A percentile compares a stretch with the other conserved stretches of the same genome.
These are phyloP conservation scores for Oryza australiensis DNA, from an alignment of 176 grass and related monocot species.

Conservation along the genomic window DNA sequence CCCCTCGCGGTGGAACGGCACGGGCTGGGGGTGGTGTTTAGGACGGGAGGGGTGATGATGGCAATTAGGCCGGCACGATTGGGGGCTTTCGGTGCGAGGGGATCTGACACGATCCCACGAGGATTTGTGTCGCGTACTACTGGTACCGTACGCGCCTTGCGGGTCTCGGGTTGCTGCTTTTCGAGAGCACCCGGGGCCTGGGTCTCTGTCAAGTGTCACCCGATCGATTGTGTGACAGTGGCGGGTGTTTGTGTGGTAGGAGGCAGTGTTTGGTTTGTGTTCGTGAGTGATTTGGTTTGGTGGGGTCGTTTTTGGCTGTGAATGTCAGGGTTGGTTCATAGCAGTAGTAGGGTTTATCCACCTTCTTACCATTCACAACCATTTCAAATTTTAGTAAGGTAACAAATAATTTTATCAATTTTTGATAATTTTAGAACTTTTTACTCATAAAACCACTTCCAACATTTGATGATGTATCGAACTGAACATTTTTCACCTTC, in stretches of 20 bases:
- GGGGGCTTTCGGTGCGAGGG: conserved; percentile 43
- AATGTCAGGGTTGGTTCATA: no score
- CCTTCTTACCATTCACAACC: no score
- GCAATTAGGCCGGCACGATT: conserved; percentile 11
- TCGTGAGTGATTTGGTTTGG: neutral
- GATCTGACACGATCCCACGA: conserved; percentile 36
- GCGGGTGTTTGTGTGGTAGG: neutral
- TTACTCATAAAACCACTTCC: no score
- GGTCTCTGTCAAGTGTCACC: no score
- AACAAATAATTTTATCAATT: no score
- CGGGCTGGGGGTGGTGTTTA: neutral
- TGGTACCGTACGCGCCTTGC: no score
- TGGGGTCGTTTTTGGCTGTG: neutral
- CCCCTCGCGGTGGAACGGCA: neutral
- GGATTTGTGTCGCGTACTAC: neutral
- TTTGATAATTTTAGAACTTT: no score
- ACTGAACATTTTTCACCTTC: no score
- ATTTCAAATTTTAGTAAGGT: no score
- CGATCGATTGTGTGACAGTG: neutral
- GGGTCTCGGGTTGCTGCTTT: neutral
- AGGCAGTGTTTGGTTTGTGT: neutral
- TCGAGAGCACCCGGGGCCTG: neutral
- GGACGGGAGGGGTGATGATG: conserved; percentile 9
- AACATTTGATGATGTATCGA: no score
- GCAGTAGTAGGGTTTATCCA: no score